Evolutionary conservation across 2,329 filamentous ascomycete genomes (phyloP), one percentile per base, ranked within the genome.

Genomic region (Trichoderma sp.): DNA sequence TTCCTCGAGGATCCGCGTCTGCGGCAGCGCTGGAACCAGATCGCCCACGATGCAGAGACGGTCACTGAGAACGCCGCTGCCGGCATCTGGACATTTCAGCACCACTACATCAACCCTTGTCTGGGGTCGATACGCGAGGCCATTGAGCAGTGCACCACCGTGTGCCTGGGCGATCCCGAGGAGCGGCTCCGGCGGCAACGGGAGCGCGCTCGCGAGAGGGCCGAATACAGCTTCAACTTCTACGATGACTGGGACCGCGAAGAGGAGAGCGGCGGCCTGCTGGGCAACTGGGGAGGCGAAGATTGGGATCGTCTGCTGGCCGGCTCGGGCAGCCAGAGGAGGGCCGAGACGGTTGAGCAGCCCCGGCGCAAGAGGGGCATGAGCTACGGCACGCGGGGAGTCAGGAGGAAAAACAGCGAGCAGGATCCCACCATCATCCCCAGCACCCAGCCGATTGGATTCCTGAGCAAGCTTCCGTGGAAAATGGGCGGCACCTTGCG

Each of bases 191-290:
- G 91, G 34, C 87, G 91, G 64, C 78, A 81, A 52, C 82, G 89
- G 67, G 88, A 92, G 71, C 85, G 90, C 51, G 83, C 85, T 21
- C 80, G 84, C 9, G 87, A 86, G 2, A 78, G 87, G 59, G 90
- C 93, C 30, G 93, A 97, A 77, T 86, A 90, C 72, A 93, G 87
- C 72, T 98, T 98, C 75, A 94, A 97, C 76, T 98, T 98, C 76
- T 98, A 98, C 79, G 94, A 97, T 77, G 94, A 97, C 77, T 98
- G 94, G 94, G 92, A 97, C 67, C 82, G 85, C 63, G 84, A 86
- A 56, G 80, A 83, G 62, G 77, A 79, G 59, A 60, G 71, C 41
- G 84, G 87, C 45, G 84, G 88, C 0, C 76, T 94, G 55, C 79
- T 93, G 60, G 89, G 84, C 51, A 78, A 87, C 52, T 96, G 92